Conservation (phyloP, 306 rosid species). For the Cucumis melo region DNA sequence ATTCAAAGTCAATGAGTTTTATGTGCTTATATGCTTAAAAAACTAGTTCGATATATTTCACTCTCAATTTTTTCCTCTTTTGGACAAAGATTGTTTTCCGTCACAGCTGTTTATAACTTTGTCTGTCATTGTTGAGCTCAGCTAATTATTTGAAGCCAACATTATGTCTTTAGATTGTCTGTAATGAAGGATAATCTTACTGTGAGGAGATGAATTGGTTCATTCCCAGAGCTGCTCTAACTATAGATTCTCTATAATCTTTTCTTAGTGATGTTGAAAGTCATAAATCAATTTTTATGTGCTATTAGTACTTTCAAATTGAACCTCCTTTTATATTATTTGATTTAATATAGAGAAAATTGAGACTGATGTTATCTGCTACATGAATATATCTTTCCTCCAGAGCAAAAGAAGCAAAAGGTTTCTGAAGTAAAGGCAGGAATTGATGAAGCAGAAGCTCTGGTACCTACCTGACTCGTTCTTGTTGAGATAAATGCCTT, state of each 20-base stretch:
- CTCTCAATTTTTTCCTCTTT: not conserved
- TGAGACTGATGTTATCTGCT: not conserved
- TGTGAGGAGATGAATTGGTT: not conserved
- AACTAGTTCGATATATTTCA: too few species aligned
- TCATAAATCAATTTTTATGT: not conserved
- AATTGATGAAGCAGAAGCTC: slow-evolving; percentile 82
- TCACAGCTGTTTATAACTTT: not conserved
- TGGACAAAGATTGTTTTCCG: not conserved
- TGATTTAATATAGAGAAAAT: not conserved
- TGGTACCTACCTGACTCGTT: slow-evolving; percentile 35
- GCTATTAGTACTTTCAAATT: not conserved
- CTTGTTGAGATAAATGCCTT: slow-evolving; percentile 11
- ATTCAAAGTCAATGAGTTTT: too few species aligned
- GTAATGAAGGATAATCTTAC: not conserved
- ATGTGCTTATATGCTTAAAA: too few species aligned
- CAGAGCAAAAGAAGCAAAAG: slow-evolving; percentile 93
- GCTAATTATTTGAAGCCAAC: not conserved
- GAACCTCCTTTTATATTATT: not conserved
- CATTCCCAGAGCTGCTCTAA: not conserved
- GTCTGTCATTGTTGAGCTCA: not conserved
- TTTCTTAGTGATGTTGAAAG: not conserved
- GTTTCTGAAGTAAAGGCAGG: slow-evolving; percentile 69
- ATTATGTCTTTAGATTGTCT: not conserved
- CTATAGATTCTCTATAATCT: not conserved
- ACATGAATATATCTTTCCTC: slow-evolving; percentile 9